Percentiles rank a stretch among this genome's conserved stretches.
Evolutionary conservation across 345 rosid genomes (phyloP).

Genomic region (Lagerstroemia speciosa): DNA sequence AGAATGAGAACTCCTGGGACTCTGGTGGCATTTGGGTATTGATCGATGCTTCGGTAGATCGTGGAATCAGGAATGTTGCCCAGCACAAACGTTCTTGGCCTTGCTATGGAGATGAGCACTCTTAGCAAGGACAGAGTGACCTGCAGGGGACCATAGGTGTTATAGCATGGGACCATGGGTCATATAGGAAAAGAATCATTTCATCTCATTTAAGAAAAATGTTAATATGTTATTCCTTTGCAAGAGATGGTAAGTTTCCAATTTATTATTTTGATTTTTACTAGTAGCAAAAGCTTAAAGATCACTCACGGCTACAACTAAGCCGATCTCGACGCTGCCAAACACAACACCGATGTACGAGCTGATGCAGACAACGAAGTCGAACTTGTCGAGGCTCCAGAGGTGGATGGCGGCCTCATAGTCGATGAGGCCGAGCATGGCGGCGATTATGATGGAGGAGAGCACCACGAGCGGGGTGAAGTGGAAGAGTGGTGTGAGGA

Average conservation of each 20-base stretch:
- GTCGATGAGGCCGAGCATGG: conserved; percentile 94
- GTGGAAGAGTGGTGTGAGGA: conserved; percentile 75
- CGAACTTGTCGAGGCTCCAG: conserved; percentile 79
- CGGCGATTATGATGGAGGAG: conserved; percentile 64
- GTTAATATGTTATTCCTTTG: too few relatives aligned
- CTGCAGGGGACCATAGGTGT: conserved; percentile 26
- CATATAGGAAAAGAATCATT: too few relatives aligned
- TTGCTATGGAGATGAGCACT: conserved; percentile 58
- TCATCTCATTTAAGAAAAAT: too few relatives aligned
- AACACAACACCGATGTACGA: conserved; percentile 84
- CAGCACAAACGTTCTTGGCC: conserved; percentile 59
- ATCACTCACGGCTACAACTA: conserved; percentile 51
- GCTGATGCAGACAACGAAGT: conserved; percentile 65
- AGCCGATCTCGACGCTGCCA: conserved; percentile 73
- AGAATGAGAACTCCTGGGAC: conserved; percentile 75
- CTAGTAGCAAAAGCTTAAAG: neutral
- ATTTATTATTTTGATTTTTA: too few relatives aligned
- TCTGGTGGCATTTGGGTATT: conserved; percentile 50
- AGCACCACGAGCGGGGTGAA: conserved; percentile 94
- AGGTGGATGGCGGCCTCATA: conserved; percentile 76
- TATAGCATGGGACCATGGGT: too few relatives aligned
- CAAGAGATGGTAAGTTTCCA: neutral
- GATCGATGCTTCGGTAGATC: conserved; percentile 69
- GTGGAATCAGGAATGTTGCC: conserved; percentile 82
- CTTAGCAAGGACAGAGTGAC: conserved; percentile 60